Conservation (phyloP, 179 eudicot genomes). For the Actinidia polygama region DNA sequence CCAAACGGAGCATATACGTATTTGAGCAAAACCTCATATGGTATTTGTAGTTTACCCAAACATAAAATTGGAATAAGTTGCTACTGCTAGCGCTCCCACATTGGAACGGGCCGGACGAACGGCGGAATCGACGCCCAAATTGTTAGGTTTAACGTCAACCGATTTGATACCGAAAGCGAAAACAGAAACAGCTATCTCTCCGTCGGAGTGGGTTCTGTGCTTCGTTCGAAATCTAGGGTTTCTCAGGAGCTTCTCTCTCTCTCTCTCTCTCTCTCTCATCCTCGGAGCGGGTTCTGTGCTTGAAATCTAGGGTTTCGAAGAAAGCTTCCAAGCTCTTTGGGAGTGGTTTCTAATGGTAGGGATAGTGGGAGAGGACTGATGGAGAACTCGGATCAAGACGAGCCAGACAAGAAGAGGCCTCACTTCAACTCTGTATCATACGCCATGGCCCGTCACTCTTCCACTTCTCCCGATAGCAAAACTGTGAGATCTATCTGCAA, state of each 20-base stretch:
- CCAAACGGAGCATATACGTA: too few species aligned
- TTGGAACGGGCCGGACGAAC: too few species aligned
- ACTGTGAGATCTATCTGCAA: constrained; percentile 34
- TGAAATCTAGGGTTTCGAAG: constrained; percentile 5
- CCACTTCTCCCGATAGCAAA: constrained; percentile 54
- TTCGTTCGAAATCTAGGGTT: constrained; percentile 2
- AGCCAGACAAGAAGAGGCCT: constrained; percentile 62
- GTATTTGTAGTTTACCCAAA: too few species aligned
- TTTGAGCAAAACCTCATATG: too few species aligned
- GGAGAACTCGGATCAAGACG: constrained; percentile 58
- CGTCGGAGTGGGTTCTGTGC: not conserved
- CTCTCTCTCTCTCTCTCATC: not conserved
- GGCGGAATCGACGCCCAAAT: too few species aligned
- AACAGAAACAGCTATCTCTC: not conserved
- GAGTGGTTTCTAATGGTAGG: constrained; percentile 38
- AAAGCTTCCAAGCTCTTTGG: not conserved
- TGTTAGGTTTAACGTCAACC: too few species aligned
- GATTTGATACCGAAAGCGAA: not conserved
- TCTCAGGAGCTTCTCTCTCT: not conserved
- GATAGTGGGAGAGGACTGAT: constrained; percentile 42
- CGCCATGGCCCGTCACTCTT: constrained; percentile 72
- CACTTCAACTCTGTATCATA: constrained; percentile 43
- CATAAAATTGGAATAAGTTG: too few species aligned
- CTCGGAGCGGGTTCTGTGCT: not conserved
- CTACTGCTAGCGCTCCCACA: too few species aligned